phyloP scores from a whole-genome alignment of 2,329 filamentous ascomycete species.

The Diaporthe eres region DNA sequence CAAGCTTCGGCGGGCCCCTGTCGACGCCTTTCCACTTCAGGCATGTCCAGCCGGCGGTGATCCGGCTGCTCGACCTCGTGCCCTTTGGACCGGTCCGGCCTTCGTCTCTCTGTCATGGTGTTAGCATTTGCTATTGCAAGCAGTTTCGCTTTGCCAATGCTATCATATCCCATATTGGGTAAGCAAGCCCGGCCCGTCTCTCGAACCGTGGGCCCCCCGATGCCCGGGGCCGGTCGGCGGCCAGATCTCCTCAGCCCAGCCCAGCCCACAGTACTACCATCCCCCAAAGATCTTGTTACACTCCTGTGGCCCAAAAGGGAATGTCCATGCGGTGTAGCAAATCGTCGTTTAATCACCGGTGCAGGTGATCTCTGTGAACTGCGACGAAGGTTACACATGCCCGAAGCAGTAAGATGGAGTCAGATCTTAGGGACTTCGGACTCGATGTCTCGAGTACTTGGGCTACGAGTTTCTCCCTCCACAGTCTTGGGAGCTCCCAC shows the following conservation, averaged over 20 bases:
- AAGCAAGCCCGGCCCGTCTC: conserved; percentile 4
- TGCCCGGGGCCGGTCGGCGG: conserved; percentile 35
- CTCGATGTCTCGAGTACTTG: conserved; percentile 28
- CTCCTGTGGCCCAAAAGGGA: conserved; percentile 34
- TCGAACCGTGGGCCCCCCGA: conserved; percentile 4
- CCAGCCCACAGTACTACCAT: conserved; percentile 5
- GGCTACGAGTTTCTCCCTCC: not conserved
- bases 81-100: conserved; percentile 30
- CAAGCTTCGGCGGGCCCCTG: conserved; percentile 20
- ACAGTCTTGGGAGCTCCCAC: not conserved
- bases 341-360: not conserved
- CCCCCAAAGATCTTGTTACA: conserved; percentile 9
- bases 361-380: conserved; percentile 24
- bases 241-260: conserved; percentile 5
- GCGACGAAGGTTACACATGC: conserved; percentile 28
- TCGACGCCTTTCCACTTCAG: conserved; percentile 34
- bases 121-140: not conserved
- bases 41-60: conserved; percentile 39
- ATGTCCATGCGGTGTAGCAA: conserved; percentile 39
- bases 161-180: conserved; percentile 8
- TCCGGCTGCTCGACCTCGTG: conserved; percentile 17
- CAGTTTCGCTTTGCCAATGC: conserved; percentile 21
- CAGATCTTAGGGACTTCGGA: not conserved
- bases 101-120: not conserved
- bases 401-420: conserved; percentile 11